phyloP scores from a whole-genome alignment of 148 eudicot species.

The Fagopyrum tataricum region DNA sequence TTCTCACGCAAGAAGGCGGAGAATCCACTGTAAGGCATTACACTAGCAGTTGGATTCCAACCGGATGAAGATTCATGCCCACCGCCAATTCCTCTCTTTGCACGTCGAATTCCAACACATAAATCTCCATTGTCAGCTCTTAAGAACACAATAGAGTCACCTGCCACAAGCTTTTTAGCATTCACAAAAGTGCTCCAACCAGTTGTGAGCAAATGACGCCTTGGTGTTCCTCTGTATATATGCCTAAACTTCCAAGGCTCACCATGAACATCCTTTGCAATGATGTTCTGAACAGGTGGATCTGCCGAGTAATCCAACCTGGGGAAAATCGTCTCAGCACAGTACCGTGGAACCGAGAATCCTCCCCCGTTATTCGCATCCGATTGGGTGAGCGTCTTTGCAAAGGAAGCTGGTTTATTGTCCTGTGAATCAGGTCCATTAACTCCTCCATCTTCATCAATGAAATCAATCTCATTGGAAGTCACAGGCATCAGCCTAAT shows the following conservation, averaged over 20 bases:
- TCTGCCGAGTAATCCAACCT: constrained; percentile 71
- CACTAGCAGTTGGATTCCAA: constrained; percentile 57
- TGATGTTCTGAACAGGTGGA: constrained; percentile 86
- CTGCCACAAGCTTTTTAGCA: constrained; percentile 85
- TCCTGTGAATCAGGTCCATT: constrained; percentile 35
- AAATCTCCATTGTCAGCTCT: constrained; percentile 84
- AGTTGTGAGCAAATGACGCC: constrained; percentile 84
- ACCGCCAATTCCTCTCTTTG: constrained; percentile 64
- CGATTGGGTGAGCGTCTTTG: constrained; percentile 86
- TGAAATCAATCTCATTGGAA: constrained; percentile 29
- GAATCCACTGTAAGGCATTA: constrained; percentile 55
- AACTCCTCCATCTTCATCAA: constrained; percentile 34
- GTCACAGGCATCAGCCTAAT: constrained; percentile 43
- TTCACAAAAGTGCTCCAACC: constrained; percentile 98
- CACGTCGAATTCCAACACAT: constrained; percentile 83
- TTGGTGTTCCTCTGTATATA: constrained; percentile 86
- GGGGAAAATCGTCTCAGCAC: constrained; percentile 94
- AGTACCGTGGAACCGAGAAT: constrained; percentile 86
- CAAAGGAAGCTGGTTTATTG: constrained; percentile 73
- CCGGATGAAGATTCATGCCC: constrained; percentile 55
- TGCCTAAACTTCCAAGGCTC: constrained; percentile 89
- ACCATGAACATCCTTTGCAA: constrained; percentile 93
- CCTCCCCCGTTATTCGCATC: constrained; percentile 99
- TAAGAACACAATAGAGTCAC: constrained; percentile 88
- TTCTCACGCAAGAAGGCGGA: constrained; percentile 62